These are phyloP conservation scores for Notholithocarpus densiflorus DNA, from an alignment of 306 rosid species.

Conservation along the genomic window DNA sequence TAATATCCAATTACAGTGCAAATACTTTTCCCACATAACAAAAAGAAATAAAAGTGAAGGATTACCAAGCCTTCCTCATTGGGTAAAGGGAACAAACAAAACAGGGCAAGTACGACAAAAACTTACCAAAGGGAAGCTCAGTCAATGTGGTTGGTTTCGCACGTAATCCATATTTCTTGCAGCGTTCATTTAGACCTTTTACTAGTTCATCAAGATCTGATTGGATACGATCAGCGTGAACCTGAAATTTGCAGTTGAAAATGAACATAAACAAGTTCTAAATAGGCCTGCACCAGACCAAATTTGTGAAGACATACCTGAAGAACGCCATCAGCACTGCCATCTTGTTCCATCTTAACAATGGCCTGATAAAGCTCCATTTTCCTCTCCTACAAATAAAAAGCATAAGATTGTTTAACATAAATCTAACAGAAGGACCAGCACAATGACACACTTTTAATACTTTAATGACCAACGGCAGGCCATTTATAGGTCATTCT, in stretches of 20 bases:
- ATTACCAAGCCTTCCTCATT: conserved; percentile 1
- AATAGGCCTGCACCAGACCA: conserved; percentile 13
- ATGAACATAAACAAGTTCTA: conserved; percentile 22
- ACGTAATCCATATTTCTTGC: conserved; percentile 90
- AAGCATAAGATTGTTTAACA: conserved; percentile 19
- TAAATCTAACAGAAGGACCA: conserved; percentile 5
- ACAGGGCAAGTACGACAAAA: conserved; percentile 19
- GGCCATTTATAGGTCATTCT: conserved; percentile 1
- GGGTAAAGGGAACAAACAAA: conserved; percentile 8
- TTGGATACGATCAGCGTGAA: conserved; percentile 61
- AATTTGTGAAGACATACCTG: conserved; percentile 52
- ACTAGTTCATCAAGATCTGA: conserved; percentile 75
- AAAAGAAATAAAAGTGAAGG: conserved; percentile 3
- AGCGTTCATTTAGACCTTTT: conserved; percentile 78
- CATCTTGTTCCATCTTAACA: conserved; percentile 82
- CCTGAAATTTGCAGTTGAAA: conserved; percentile 54
- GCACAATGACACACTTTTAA: conserved; percentile 6
- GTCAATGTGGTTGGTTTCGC: conserved; percentile 74
- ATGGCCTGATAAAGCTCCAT: conserved; percentile 84
- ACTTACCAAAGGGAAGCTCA: conserved; percentile 95
- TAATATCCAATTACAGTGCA: background rate
- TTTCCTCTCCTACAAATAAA: conserved; percentile 68
- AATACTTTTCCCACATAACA: background rate
- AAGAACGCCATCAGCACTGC: conserved; percentile 49
- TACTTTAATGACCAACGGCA: conserved; percentile 20